Percentiles rank a stretch among this genome's conserved stretches.
phyloP scores from a whole-genome alignment of 2,329 filamentous ascomycete genomes.

The Cadophora malorum region DNA sequence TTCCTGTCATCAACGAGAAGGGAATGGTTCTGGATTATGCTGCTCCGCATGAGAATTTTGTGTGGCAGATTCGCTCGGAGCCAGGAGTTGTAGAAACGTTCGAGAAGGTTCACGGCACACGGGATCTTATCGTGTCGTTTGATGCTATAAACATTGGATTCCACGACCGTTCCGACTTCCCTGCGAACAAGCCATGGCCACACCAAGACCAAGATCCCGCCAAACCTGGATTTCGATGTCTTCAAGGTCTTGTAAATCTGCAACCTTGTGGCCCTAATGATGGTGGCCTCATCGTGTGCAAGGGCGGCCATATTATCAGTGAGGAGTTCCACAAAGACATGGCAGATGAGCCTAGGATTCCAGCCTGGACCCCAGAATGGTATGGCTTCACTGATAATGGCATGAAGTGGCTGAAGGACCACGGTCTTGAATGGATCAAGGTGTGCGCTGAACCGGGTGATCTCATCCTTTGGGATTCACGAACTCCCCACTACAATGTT shows the following conservation, averaged over 20 bases:
- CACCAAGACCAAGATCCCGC: constrained; percentile 50
- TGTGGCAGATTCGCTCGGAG: constrained; percentile 49
- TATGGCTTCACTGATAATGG: constrained; percentile 37
- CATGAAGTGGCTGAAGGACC: constrained; percentile 51
- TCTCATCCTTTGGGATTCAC: constrained; percentile 53
- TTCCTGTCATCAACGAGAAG: constrained; percentile 53
- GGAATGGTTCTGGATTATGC: constrained; percentile 56
- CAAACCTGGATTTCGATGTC: constrained; percentile 51
- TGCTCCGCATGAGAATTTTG: constrained; percentile 50
- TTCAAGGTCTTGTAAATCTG: constrained; percentile 53
- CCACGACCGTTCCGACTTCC: constrained; percentile 32
- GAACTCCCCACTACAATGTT: constrained; percentile 54
- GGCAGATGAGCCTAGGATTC: constrained; percentile 15
- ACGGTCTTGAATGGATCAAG: constrained; percentile 50
- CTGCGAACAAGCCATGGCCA: constrained; percentile 46
- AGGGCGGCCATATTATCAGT: constrained; percentile 41
- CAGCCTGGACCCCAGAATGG: constrained; percentile 22
- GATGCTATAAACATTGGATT: constrained; percentile 50
- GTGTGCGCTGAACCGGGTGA: constrained; percentile 51
- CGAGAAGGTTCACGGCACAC: constrained; percentile 49
- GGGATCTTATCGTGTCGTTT: constrained; percentile 54
- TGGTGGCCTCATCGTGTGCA: constrained; percentile 46
- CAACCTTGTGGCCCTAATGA: constrained; percentile 44
- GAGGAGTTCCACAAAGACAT: constrained; percentile 41
- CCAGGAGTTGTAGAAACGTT: constrained; percentile 49